Base-by-base conservation (phyloP, 805 yeast species). In the Ogataea haglerorum region DNA sequence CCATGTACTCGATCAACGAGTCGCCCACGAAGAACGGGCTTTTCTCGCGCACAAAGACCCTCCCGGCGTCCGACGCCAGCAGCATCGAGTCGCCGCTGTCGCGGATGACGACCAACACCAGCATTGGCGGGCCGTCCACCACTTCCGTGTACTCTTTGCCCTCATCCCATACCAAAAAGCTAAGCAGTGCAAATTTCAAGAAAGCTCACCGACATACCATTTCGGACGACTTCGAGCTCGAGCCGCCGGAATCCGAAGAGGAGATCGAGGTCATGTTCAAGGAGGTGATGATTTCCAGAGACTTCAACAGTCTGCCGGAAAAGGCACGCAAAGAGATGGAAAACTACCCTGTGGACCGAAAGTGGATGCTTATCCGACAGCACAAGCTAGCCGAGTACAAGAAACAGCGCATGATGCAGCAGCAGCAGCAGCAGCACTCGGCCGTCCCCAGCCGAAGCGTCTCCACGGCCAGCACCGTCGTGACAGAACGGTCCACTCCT, bases 291-390 rank as follows among this genome's bases (percentile, higher is more conserved):
- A 81, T 77, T 38, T 79, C 80, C 52, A 76, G 96, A 54, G 95
- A 90, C 58, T 84, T 87, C 63, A 78, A 69, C 36, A 69, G 74
- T 26, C 50, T 65, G 25, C 68, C 96, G 0, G 77, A 76, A 18
- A 76, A 75, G 37, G 95, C 93, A 3, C 80, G 81, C 49, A 74
- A 70, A 41, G 93, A 86, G 56, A 80, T 91, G 85, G 70, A 78
- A 54, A 75, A 74, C 51, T 89, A 84, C 57, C 76, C 84, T 30
- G 67, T 77, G 0, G 86, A 83, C 35, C 86, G 88, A 53, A 91
- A 91, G 63, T 89, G 96, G 95, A 80, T 86, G 82, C 72, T 90
- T 49, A 82, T 90, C 29, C 79, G 84, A 49, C 97, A 90, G 60
- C 96, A 89, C 60, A 79, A 83, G 17, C 72, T 86, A 33, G 76